phyloP scores from a whole-genome alignment of 768 basidiomycete genomes.

The Tulasnella sp. region DNA sequence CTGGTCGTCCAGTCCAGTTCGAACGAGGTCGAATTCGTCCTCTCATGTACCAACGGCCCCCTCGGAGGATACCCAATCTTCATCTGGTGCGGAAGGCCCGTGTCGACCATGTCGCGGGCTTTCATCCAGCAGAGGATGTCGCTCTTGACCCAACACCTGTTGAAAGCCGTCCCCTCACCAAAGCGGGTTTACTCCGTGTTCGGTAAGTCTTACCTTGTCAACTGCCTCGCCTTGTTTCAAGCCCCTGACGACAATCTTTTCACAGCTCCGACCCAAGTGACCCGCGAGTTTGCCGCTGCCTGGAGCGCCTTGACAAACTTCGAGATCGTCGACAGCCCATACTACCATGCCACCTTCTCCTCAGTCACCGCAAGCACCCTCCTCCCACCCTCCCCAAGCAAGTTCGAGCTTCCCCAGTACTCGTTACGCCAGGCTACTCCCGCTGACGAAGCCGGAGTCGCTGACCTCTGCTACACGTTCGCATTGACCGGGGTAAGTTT shows the following conservation, averaged over 20 bases:
- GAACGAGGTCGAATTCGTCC: conserved; percentile 28
- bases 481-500: conserved; percentile 27
- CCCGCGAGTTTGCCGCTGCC: neutral
- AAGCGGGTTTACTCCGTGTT: conserved; percentile 30
- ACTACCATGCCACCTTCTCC: conserved; percentile 30
- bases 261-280: conserved; percentile 10
- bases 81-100: conserved; percentile 23
- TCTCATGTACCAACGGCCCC: conserved; percentile 33
- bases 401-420: neutral
- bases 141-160: conserved; percentile 4
- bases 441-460: conserved; percentile 7
- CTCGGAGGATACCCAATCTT: conserved; percentile 33
- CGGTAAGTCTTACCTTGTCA: conserved; percentile 5
- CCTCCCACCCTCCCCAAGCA: neutral
- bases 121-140: conserved; percentile 30
- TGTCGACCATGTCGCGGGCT: neutral
- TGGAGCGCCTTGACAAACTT: conserved; percentile 22
- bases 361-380: conserved; percentile 23
- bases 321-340: conserved; percentile 3
- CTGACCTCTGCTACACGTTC: conserved; percentile 28
- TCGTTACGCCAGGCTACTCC: neutral
- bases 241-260: neutral
- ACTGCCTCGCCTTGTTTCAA: neutral
- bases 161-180: neutral
- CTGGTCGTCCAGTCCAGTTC: no score